A percentile compares a stretch with the other conserved stretches of the same genome.
Conservation (phyloP, 2,329 filamentous ascomycete species). For the Penicillium nordicum region DNA sequence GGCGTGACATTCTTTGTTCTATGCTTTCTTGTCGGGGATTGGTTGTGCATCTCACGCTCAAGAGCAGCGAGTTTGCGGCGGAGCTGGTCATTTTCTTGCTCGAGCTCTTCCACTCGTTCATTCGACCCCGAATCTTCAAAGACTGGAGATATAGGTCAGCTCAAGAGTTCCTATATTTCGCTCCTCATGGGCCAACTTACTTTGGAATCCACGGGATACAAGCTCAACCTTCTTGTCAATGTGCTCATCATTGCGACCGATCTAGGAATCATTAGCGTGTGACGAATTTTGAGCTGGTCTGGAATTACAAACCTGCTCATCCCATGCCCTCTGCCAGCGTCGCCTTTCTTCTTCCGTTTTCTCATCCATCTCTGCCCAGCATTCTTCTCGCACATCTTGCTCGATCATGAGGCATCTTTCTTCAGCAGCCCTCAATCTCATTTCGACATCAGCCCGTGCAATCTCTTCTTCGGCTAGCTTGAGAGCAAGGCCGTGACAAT, state of each 20-base stretch:
- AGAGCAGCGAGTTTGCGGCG: slow-evolving; percentile 62
- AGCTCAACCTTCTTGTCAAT: slow-evolving; percentile 84
- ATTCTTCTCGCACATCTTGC: slow-evolving; percentile 82
- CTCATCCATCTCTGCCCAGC: slow-evolving; percentile 79
- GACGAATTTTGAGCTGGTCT: background rate
- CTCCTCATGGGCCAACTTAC: slow-evolving; percentile 26
- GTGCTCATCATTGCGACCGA: slow-evolving; percentile 75
- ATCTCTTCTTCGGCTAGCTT: slow-evolving; percentile 69
- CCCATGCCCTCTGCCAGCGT: slow-evolving; percentile 76
- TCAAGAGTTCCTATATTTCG: no score
- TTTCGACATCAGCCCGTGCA: slow-evolving; percentile 67
- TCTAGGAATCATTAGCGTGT: slow-evolving; percentile 25
- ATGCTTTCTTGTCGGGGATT: slow-evolving; percentile 61
- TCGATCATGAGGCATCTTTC: slow-evolving; percentile 70
- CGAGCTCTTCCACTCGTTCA: slow-evolving; percentile 62
- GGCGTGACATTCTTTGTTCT: slow-evolving; percentile 31
- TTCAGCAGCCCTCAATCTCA: slow-evolving; percentile 64
- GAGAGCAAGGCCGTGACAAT: slow-evolving; percentile 70
- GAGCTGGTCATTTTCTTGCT: slow-evolving; percentile 68
- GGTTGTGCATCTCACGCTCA: slow-evolving; percentile 61
- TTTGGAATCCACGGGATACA: slow-evolving; percentile 55
- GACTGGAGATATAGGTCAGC: slow-evolving; percentile 33
- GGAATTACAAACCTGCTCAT: slow-evolving; percentile 58
- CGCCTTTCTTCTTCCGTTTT: slow-evolving; percentile 70
- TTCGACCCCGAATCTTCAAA: slow-evolving; percentile 51